Percentiles rank a stretch among this genome's conserved stretches.
Conservation (phyloP, 352 stramenopile genomes). For the Pythium scleroteichum region DNA sequence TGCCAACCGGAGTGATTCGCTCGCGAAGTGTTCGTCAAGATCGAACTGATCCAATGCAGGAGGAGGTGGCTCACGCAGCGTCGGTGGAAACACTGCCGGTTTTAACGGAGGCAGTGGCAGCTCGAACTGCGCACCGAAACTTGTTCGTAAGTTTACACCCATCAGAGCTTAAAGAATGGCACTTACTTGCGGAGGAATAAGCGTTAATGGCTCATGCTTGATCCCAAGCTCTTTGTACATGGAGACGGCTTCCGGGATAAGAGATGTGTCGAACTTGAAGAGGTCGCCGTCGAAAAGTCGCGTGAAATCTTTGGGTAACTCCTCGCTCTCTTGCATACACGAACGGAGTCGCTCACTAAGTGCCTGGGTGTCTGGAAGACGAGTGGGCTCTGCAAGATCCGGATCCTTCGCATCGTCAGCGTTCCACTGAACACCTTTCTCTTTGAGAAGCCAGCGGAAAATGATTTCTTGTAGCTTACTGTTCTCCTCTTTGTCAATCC, state of each 20-base stretch:
- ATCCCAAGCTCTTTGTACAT: constrained; percentile 92
- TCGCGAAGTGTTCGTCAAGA: constrained; percentile 96
- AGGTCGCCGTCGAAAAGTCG: constrained; percentile 92
- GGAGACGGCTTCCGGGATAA: constrained; percentile 93
- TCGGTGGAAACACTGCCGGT: constrained; percentile 93
- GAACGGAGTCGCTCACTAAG: constrained; percentile 91
- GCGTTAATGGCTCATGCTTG: constrained; percentile 93
- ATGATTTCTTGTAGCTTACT: constrained; percentile 91
- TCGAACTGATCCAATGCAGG: constrained; percentile 96
- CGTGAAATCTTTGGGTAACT: constrained; percentile 94
- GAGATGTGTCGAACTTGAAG: constrained; percentile 94
- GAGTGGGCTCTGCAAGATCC: constrained; percentile 88
- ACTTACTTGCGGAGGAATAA: constrained; percentile 90
- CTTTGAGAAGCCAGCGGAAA: constrained; percentile 92
- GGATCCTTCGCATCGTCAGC: constrained; percentile 75
- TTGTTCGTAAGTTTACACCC: not conserved
- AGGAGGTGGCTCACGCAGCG: constrained; percentile 85
- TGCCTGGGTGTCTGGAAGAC: constrained; percentile 93
- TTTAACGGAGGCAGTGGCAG: constrained; percentile 91
- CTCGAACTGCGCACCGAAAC: constrained; percentile 77
- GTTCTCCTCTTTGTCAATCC: constrained; percentile 96
- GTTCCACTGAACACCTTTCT: constrained; percentile 71
- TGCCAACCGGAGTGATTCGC: constrained; percentile 88
- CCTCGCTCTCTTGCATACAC: constrained; percentile 94
- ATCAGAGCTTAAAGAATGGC: too few species aligned